Percentiles rank a stretch among this genome's conserved stretches.
These are phyloP conservation scores for Selaginella moellendorffii DNA, from an alignment of 75 land plant species.

Conservation along the genomic window DNA sequence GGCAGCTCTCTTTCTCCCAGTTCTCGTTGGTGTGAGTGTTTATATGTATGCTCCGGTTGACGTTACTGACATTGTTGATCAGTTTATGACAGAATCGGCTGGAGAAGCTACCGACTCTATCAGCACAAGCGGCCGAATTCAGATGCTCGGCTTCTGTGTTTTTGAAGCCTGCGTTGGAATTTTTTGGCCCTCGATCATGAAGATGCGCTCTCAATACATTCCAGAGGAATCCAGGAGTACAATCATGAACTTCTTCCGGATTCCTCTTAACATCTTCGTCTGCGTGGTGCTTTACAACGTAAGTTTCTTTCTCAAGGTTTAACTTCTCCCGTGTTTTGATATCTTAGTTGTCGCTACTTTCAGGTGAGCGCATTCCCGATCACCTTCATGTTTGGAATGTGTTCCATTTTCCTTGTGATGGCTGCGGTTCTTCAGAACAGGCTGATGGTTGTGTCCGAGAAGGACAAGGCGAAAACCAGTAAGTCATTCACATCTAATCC, in stretches of 20 bases:
- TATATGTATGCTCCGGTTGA: neutral
- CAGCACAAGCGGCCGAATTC: constrained; percentile 36
- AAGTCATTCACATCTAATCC: no score
- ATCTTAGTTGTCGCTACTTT: no score
- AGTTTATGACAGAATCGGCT: neutral
- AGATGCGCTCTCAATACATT: constrained; percentile 93
- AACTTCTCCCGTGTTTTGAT: no score
- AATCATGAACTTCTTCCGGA: constrained; percentile 98
- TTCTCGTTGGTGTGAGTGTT: constrained; percentile 54
- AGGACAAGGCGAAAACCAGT: constrained; percentile 39
- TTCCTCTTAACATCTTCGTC: constrained; percentile 89
- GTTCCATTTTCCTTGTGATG: constrained; percentile 84
- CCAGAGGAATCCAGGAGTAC: constrained; percentile 98
- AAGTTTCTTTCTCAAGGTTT: no score
- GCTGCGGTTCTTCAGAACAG: constrained; percentile 71
- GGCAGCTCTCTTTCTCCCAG: constrained; percentile 55
- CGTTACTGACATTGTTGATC: neutral
- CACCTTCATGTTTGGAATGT: constrained; percentile 97
- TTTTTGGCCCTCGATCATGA: constrained; percentile 99
- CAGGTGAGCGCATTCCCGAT: constrained; percentile 96
- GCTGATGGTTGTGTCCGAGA: constrained; percentile 60
- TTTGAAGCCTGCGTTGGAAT: constrained; percentile 97
- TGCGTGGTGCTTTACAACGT: constrained; percentile 94
- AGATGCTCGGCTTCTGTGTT: constrained; percentile 79
- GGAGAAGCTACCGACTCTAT: neutral